Base-by-base conservation (phyloP, 73 alveolate species). In the Durusdinium trenchii region DNA sequence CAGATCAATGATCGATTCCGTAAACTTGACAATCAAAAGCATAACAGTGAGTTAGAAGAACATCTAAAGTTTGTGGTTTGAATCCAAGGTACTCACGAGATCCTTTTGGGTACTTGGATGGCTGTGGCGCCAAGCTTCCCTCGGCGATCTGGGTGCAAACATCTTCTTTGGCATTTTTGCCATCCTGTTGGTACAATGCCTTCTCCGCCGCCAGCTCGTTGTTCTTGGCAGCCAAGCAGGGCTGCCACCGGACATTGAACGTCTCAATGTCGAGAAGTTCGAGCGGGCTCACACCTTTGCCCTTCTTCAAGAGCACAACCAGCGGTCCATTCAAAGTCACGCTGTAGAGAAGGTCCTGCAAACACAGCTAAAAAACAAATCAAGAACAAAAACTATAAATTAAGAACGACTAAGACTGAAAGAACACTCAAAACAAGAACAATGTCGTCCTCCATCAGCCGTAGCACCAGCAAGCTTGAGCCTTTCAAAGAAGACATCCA, bases 261-360 rank as follows among this genome's bases (percentile, higher is more conserved):
- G 93, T 82, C 30, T 82, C 93, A 9, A 82, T 46, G 73, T 82
- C 93, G 73, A 82, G n/a, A 14, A 82, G 93, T 48, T 82, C 93
- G 62, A 82, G 35, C n/a, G 93, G 93, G 50, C 73, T 48, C 48
- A n/a, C n/a, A n/a, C 93, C 73, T 71, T 82, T 46, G 73, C 93
- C 93, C 48, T 82, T 82, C 73, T 54, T 50, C 64, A 82, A 48
- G 47, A 46, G 48, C 43, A 71, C 48, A 48, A 82, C 35, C 73
- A 82, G 43, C 50, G 93, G 73, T 20, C 93, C 71, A 36, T 82
- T 82, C 73, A 82, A 35, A 50, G 93, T 35, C 42, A 64, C 45
- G 30, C 57, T 47, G 90, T 79, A 79, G 67, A 79, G 64, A 64
- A 79, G 30, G 85, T n/a, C n/a, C n/a, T n/a, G n/a, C n/a, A n/a